phyloP scores from a whole-genome alignment of 164 flowering plant species.

The Echeveria elegans region DNA sequence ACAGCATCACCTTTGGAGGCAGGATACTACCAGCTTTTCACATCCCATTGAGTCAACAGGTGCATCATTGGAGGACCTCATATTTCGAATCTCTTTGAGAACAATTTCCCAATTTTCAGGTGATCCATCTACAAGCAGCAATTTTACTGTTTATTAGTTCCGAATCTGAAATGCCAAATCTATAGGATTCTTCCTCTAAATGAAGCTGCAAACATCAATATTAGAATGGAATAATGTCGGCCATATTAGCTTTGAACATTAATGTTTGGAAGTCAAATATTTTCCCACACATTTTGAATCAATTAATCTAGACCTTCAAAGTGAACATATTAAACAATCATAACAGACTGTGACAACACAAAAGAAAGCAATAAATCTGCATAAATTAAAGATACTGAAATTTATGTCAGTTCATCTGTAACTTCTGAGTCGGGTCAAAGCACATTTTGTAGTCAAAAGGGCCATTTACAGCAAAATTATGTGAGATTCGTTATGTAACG shows the following conservation, averaged over 20 bases:
- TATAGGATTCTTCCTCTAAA: neutral
- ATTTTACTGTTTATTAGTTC: neutral
- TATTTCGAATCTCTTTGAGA: conserved; percentile 68
- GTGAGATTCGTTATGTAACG: neutral
- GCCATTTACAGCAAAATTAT: neutral
- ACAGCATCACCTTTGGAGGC: conserved; percentile 72
- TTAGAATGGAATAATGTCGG: conserved; percentile 4
- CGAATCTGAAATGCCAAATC: no score
- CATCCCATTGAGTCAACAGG: conserved; percentile 97
- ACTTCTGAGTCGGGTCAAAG: neutral
- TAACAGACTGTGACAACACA: no score
- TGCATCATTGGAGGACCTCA: conserved; percentile 87
- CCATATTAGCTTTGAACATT: neutral
- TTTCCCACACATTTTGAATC: neutral
- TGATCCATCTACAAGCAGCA: conserved; percentile 26
- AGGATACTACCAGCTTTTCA: conserved; percentile 83
- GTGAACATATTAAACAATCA: neutral
- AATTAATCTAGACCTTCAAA: neutral
- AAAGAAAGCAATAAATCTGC: no score
- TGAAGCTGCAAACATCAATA: neutral
- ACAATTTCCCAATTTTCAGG: conserved; percentile 87
- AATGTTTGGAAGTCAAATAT: neutral
- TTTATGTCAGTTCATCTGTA: neutral
- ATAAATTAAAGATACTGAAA: no score
- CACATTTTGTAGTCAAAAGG: neutral